These are phyloP conservation scores for Pleurotus citrinopileatus DNA, from an alignment of 768 basidiomycete genomes.

Conservation along the genomic window DNA sequence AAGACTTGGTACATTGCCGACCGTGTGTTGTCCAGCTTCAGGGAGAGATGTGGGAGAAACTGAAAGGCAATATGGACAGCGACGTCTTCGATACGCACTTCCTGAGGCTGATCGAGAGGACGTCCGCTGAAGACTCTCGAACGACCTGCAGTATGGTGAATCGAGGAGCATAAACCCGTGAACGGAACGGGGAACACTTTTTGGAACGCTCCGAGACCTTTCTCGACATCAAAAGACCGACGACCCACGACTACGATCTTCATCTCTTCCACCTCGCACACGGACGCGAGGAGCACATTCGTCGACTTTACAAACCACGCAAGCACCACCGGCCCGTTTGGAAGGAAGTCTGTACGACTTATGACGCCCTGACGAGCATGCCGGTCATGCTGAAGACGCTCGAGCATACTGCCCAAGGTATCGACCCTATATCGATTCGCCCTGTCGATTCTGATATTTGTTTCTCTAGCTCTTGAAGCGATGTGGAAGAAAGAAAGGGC, in stretches of 20 bases:
- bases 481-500: not conserved
- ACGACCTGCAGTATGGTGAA: constrained; percentile 7
- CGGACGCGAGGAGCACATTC: not conserved
- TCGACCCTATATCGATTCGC: not conserved
- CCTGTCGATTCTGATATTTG: not conserved
- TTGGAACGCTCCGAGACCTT: too few relatives aligned
- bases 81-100: constrained; percentile 3
- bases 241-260: too few relatives aligned
- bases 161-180: not conserved
- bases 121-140: not conserved
- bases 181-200: not conserved
- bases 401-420: not conserved
- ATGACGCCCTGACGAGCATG: not conserved
- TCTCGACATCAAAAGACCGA: too few relatives aligned
- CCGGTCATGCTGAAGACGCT: not conserved
- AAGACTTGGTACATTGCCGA: constrained; percentile 5
- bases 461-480: not conserved
- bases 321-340: not conserved
- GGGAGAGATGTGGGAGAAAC: constrained; percentile 5
- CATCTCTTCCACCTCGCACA: not conserved
- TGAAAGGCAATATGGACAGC: not conserved
- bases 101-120: constrained; percentile 2
- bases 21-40: constrained; percentile 8
- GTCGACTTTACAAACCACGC: not conserved
- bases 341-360: not conserved